Conservation (phyloP, 2,329 filamentous ascomycete species). For the Capronia coronata region DNA sequence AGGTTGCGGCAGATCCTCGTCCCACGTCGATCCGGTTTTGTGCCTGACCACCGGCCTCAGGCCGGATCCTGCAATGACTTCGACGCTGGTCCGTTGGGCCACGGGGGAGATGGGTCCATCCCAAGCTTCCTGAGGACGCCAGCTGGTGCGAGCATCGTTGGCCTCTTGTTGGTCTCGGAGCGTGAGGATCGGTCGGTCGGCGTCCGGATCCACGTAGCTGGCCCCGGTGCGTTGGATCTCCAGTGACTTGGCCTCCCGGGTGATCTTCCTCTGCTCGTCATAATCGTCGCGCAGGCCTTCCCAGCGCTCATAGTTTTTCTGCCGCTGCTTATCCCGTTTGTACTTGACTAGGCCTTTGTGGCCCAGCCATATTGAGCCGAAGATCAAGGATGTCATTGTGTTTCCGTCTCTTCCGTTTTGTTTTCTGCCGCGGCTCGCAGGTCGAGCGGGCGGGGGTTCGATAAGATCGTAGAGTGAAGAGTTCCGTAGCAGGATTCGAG, state of each 20-base stretch:
- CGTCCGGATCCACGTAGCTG: slow-evolving; percentile 1
- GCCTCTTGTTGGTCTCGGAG: slow-evolving; percentile 28
- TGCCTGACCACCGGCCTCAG: slow-evolving; percentile 14
- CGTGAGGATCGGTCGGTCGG: slow-evolving; percentile 22
- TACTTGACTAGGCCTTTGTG: slow-evolving; percentile 24
- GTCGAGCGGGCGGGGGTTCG: slow-evolving; percentile 7
- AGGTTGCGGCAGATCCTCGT: slow-evolving; percentile 25
- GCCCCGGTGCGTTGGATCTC: slow-evolving; percentile 26
- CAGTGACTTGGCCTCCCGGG: slow-evolving; percentile 21
- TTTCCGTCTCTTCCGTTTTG: neutral
- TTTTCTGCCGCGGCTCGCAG: neutral
- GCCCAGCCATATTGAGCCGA: slow-evolving; percentile 25
- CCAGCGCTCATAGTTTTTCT: slow-evolving; percentile 29
- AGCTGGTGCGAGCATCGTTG: slow-evolving; percentile 25
- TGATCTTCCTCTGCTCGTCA: slow-evolving; percentile 25
- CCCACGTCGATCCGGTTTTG: slow-evolving; percentile 26
- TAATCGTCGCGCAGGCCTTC: slow-evolving; percentile 28
- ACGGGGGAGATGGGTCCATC: slow-evolving; percentile 10
- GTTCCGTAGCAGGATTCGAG: too few relatives aligned
- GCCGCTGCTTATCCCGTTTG: slow-evolving; percentile 24
- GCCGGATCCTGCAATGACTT: slow-evolving; percentile 16
- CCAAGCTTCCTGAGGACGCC: slow-evolving; percentile 26
- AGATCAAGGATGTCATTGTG: slow-evolving; percentile 28
- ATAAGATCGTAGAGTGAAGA: neutral
- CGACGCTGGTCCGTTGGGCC: slow-evolving; percentile 18